Percentiles rank a stretch among this genome's conserved stretches.
Conservation (phyloP, 495 filamentous ascomycete species). For the Mytilinidion resinicola region DNA sequence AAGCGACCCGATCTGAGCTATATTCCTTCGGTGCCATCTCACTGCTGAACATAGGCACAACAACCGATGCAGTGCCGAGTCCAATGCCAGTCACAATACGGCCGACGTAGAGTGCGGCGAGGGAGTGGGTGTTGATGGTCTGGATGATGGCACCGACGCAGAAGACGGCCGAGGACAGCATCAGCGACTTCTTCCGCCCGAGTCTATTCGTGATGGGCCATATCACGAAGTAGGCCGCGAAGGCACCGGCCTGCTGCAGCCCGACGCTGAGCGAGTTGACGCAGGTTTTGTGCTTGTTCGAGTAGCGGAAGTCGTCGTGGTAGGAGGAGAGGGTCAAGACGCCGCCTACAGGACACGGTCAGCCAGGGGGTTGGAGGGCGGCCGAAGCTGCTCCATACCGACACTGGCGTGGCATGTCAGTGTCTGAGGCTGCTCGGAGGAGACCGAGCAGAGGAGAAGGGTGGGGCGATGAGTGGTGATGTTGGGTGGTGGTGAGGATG, state of each 20-base stretch:
- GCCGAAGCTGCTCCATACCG: conserved; percentile 27
- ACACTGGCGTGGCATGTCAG: background rate
- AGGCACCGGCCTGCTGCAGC: conserved; percentile 28
- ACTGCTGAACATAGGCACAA: conserved; percentile 49
- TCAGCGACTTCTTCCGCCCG: conserved; percentile 36
- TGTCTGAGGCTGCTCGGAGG: background rate
- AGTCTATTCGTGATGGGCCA: conserved; percentile 38
- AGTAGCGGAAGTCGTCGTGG: conserved; percentile 32
- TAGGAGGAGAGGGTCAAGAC: conserved; percentile 34
- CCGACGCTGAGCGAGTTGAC: conserved; percentile 25
- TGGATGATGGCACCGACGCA: conserved; percentile 37
- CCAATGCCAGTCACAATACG: conserved; percentile 51
- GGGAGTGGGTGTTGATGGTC: conserved; percentile 35
- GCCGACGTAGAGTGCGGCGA: conserved; percentile 37
- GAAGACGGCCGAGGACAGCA: conserved; percentile 38
- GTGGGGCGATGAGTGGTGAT: background rate
- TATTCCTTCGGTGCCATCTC: conserved; percentile 52
- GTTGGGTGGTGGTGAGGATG: background rate
- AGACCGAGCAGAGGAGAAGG: background rate
- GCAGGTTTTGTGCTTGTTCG: conserved; percentile 24
- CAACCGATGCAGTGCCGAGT: conserved; percentile 46
- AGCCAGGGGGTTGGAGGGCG: background rate
- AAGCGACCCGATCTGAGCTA: conserved; percentile 44
- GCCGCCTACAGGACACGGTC: conserved; percentile 22
- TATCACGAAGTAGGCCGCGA: conserved; percentile 37